phyloP scores from a whole-genome alignment of 768 basidiomycete species.

The Lepiota brunneoincarnata region DNA sequence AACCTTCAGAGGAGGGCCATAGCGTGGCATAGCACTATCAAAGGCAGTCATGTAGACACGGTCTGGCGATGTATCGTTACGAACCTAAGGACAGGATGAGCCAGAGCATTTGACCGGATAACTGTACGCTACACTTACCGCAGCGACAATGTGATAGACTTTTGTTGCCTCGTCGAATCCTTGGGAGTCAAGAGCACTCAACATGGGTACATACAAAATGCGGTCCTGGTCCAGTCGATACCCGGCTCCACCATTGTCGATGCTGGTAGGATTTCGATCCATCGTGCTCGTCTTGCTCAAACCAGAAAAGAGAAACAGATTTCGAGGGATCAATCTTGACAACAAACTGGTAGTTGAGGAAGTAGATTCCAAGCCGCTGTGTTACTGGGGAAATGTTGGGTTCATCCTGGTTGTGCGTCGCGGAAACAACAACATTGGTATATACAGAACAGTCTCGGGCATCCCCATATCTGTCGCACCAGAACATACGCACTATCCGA shows the following conservation, averaged over 20 bases:
- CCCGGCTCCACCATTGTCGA: constrained; percentile 33
- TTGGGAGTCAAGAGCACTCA: constrained; percentile 18
- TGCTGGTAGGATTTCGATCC: constrained; percentile 23
- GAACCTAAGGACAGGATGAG: constrained; percentile 7
- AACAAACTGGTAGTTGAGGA: constrained; percentile 32
- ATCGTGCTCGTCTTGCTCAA: constrained; percentile 32
- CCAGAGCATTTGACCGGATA: not conserved
- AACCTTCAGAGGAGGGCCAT: constrained; percentile 3
- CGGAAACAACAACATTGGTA: constrained; percentile 20
- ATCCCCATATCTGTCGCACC: constrained; percentile 32
- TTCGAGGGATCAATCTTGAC: constrained; percentile 27
- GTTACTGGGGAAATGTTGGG: constrained; percentile 27
- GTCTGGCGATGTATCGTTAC: constrained; percentile 7
- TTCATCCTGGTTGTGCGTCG: constrained; percentile 19
- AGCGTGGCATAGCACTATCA: constrained; percentile 14
- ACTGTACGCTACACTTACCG: constrained; percentile 5
- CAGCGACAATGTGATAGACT: constrained; percentile 13
- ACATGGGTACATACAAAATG: constrained; percentile 30
- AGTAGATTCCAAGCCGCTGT: constrained; percentile 22
- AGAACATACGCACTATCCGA: constrained; percentile 26
- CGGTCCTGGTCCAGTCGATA: constrained; percentile 32
- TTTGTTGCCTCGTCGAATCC: constrained; percentile 4
- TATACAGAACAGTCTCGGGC: constrained; percentile 21
- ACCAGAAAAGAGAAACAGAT: constrained; percentile 40
- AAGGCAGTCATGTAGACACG: constrained; percentile 15